Percentiles rank a stretch among this genome's conserved stretches.
Conservation (phyloP, 202 grass and related monocot species). For the Tripidium arundinaceum region DNA sequence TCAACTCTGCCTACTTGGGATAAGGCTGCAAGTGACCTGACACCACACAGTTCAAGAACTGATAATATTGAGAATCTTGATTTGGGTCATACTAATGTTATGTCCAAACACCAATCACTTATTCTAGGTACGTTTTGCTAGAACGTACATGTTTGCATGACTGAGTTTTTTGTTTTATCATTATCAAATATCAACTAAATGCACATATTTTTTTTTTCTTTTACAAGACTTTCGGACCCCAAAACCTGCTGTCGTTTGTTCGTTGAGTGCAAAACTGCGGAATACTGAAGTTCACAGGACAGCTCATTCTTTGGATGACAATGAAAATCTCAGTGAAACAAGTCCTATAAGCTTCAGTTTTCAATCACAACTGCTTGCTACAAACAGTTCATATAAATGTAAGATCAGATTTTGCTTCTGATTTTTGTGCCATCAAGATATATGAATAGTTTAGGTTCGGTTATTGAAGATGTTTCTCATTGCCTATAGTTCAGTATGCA, state of each 20-base stretch:
- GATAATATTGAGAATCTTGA: constrained; percentile 22
- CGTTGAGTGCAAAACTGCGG: background rate
- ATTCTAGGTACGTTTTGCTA: constrained; percentile 32
- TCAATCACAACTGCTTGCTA: constrained; percentile 21
- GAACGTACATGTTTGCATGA: background rate
- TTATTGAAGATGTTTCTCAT: constrained; percentile 17
- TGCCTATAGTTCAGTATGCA: background rate
- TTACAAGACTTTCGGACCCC: constrained; percentile 58
- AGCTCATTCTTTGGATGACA: constrained; percentile 19
- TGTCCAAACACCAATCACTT: constrained; percentile 8
- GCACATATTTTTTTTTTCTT: background rate
- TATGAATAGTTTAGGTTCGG: background rate
- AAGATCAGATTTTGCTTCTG: constrained; percentile 11
- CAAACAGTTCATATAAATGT: constrained; percentile 34
- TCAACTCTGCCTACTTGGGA: constrained; percentile 46
- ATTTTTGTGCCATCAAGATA: constrained; percentile 17
- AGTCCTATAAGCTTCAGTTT: background rate
- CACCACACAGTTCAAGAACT: constrained; percentile 21
- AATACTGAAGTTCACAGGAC: constrained; percentile 26
- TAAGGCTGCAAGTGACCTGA: constrained; percentile 40
- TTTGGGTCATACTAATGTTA: constrained; percentile 14
- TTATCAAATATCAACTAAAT: constrained; percentile 8
- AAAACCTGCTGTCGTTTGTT: constrained; percentile 43
- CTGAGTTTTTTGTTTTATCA: background rate
- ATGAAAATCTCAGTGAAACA: background rate